These are phyloP conservation scores for Cyclotella sp. DNA, from an alignment of 108 stramenopile species.

Conservation along the genomic window DNA sequence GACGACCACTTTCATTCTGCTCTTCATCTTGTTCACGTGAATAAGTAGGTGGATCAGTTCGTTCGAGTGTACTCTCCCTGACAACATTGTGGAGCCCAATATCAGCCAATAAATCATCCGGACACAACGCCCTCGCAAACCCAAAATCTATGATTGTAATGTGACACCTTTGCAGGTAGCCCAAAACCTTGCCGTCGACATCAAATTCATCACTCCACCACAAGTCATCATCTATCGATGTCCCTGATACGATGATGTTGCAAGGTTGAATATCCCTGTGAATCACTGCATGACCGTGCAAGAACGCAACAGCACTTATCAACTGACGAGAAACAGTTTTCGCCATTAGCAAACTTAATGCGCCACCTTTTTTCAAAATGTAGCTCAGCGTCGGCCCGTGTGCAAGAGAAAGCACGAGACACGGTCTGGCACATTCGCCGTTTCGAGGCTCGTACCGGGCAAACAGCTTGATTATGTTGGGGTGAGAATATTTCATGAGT, in stretches of 20 bases:
- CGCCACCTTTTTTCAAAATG: slow-evolving; percentile 77
- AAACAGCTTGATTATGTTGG: slow-evolving; percentile 79
- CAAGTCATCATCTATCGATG: slow-evolving; percentile 37
- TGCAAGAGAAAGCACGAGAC: slow-evolving; percentile 36
- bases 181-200: slow-evolving; percentile 49
- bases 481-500: slow-evolving; percentile 60
- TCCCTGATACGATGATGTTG: slow-evolving; percentile 59
- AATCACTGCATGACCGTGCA: slow-evolving; percentile 85
- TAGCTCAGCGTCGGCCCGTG: slow-evolving; percentile 75
- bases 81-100: slow-evolving; percentile 27
- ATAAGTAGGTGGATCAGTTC: background rate
- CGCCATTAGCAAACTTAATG: slow-evolving; percentile 73
- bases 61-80: slow-evolving; percentile 12
- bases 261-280: slow-evolving; percentile 90
- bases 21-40: background rate
- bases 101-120: slow-evolving; percentile 44
- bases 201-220: slow-evolving; percentile 81
- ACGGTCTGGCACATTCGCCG: slow-evolving; percentile 39
- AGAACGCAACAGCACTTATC: slow-evolving; percentile 75
- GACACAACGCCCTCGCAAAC: slow-evolving; percentile 77
- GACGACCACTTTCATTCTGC: background rate
- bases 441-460: slow-evolving; percentile 59
- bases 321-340: slow-evolving; percentile 73
- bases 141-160: slow-evolving; percentile 88
- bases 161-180: slow-evolving; percentile 59